These are phyloP conservation scores for Eleusine indica DNA, from an alignment of 176 grass and related monocot genomes.

Conservation along the genomic window DNA sequence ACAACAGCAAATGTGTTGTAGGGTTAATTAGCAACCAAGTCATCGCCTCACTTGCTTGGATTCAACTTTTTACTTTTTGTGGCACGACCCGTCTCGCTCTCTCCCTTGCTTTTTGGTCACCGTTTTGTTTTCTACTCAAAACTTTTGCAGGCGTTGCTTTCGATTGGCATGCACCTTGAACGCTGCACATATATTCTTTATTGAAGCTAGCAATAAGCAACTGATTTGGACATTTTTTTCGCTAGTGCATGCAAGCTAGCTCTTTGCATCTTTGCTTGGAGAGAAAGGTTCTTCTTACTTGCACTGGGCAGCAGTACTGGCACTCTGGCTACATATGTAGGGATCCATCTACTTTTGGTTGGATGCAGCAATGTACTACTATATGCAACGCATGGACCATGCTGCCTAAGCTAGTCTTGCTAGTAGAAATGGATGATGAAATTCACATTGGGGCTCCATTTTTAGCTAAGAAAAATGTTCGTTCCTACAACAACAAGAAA, in stretches of 20 bases:
- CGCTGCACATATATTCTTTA: slow-evolving; percentile 26
- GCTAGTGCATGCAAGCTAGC: slow-evolving; percentile 7
- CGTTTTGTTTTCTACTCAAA: slow-evolving; percentile 38
- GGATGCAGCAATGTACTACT: not conserved
- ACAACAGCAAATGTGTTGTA: not conserved
- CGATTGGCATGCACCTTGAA: slow-evolving; percentile 21
- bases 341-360: slow-evolving; percentile 17
- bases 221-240: too few species aligned
- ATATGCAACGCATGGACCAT: not conserved
- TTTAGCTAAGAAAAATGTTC: too few species aligned
- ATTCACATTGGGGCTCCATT: too few species aligned
- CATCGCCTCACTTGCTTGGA: not conserved
- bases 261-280: slow-evolving; percentile 42
- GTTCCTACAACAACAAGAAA: too few species aligned
- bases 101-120: slow-evolving; percentile 7
- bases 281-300: slow-evolving; percentile 13
- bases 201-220: not conserved
- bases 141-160: slow-evolving; percentile 37
- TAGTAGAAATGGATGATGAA: too few species aligned
- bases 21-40: slow-evolving; percentile 56
- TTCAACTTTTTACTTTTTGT: not conserved
- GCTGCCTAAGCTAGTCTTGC: not conserved
- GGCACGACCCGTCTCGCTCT: not conserved
- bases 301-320: not conserved
- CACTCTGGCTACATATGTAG: not conserved